These are phyloP conservation scores for Ustilago bromivora DNA, from an alignment of 1,284 basidiomycete species.

Conservation along the genomic window DNA sequence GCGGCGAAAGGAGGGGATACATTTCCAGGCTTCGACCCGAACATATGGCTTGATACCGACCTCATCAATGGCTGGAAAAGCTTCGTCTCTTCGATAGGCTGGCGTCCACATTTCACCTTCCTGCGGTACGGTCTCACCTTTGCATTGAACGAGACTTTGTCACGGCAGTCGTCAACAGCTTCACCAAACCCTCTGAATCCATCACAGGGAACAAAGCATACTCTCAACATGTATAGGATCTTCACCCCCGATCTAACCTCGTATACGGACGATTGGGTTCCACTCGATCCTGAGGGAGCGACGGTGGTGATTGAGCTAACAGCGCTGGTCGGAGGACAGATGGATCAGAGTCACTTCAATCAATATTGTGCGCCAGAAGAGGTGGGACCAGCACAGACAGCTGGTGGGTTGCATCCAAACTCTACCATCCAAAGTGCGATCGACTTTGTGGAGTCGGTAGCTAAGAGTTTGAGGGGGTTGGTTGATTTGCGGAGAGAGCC, in stretches of 20 bases:
- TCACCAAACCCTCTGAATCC: slow-evolving; percentile 24
- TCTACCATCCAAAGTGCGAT: slow-evolving; percentile 42
- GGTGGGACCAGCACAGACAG: background rate
- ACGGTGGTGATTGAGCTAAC: slow-evolving; percentile 42
- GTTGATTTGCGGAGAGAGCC: slow-evolving; percentile 40
- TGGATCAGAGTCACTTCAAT: slow-evolving; percentile 45
- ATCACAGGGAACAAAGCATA: slow-evolving; percentile 21
- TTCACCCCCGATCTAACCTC: slow-evolving; percentile 41
- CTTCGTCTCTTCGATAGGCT: slow-evolving; percentile 43
- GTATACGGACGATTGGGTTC: slow-evolving; percentile 38
- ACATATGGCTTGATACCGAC: slow-evolving; percentile 29
- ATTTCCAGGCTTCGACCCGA: slow-evolving; percentile 22
- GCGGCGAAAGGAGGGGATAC: background rate
- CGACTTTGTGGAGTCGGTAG: slow-evolving; percentile 34
- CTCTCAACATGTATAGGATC: slow-evolving; percentile 43
- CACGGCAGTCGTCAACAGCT: slow-evolving; percentile 12
- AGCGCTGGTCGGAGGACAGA: slow-evolving; percentile 28
- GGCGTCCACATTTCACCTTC: slow-evolving; percentile 37
- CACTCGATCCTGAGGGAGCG: slow-evolving; percentile 35
- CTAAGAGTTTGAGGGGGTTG: slow-evolving; percentile 29
- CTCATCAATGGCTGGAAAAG: slow-evolving; percentile 34
- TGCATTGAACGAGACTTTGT: slow-evolving; percentile 22
- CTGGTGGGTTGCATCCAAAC: slow-evolving; percentile 19
- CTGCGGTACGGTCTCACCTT: slow-evolving; percentile 34
- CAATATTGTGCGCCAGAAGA: slow-evolving; percentile 15